These are phyloP conservation scores for Capsella rubella DNA, from an alignment of 441 rosid species.

Conservation along the genomic window DNA sequence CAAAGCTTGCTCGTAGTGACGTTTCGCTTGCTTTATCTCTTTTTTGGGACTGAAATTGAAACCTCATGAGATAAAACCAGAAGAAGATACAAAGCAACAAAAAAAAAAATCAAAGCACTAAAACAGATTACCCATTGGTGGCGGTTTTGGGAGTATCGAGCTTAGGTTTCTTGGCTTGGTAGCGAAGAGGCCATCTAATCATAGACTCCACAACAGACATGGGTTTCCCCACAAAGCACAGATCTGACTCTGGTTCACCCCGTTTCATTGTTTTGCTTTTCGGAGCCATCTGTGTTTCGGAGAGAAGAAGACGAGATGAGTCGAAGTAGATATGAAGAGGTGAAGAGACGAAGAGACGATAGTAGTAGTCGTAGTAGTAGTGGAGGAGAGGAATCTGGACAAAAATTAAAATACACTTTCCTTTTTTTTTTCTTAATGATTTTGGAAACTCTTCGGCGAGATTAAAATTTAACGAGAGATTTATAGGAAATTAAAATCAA, in stretches of 20 bases:
- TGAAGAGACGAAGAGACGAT: background rate
- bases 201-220: slow-evolving; percentile 33
- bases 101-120: background rate
- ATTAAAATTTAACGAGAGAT: background rate
- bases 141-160: background rate
- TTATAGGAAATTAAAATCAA: background rate
- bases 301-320: background rate
- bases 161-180: background rate
- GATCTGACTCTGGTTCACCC: slow-evolving; percentile 28
- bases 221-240: slow-evolving; percentile 26
- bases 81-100: background rate
- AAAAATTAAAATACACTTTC: too few relatives aligned
- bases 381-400: too few relatives aligned
- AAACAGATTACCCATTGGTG: background rate
- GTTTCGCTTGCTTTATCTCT: slow-evolving; percentile 21
- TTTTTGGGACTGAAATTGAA: background rate
- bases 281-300: slow-evolving; percentile 3
- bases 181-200: slow-evolving; percentile 40
- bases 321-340: background rate
- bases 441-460: background rate
- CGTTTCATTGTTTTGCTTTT: slow-evolving; percentile 14
- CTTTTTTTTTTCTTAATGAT: too few relatives aligned
- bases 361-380: too few relatives aligned
- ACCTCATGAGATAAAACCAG: background rate
- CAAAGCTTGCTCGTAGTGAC: slow-evolving; percentile 28